A percentile compares a stretch with the other conserved stretches of the same genome.
Conservation (phyloP, 768 basidiomycete species). For the Glaciozyma antarctica region DNA sequence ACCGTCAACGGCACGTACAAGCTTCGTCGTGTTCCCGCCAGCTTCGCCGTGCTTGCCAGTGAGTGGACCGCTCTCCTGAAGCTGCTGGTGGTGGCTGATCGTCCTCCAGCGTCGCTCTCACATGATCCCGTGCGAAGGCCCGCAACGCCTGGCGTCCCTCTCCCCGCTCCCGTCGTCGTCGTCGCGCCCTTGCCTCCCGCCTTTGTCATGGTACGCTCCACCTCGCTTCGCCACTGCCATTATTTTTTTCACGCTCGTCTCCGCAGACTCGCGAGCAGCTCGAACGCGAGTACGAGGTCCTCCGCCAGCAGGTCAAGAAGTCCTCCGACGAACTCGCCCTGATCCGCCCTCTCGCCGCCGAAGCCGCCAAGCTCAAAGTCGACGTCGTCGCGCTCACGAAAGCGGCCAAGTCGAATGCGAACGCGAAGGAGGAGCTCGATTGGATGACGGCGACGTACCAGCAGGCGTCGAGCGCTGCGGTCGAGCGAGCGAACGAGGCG, state of each 20-base stretch:
- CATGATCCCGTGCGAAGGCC: neutral
- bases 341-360: conserved; percentile 8
- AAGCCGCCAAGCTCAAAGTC: conserved; percentile 9
- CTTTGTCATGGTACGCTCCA: conserved; percentile 6
- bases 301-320: conserved; percentile 1
- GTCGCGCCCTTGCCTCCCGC: neutral
- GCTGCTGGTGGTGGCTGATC: too few species aligned
- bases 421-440: conserved; percentile 27
- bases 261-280: conserved; percentile 25
- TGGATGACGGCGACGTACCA: conserved; percentile 30
- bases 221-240: neutral
- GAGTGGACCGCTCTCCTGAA: neutral
- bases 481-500: conserved; percentile 25
- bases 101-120: conserved; percentile 11
- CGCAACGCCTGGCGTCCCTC: neutral
- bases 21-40: conserved; percentile 10
- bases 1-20: conserved; percentile 11
- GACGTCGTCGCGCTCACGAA: conserved; percentile 10
- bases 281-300: conserved; percentile 11
- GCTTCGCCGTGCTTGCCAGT: conserved; percentile 18
- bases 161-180: neutral
- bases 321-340: neutral
- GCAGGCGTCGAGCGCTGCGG: conserved; percentile 24
- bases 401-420: conserved; percentile 14
- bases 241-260: neutral